Conservation (phyloP, 2,329 filamentous ascomycete genomes). For the Colletotrichum caudatum region DNA sequence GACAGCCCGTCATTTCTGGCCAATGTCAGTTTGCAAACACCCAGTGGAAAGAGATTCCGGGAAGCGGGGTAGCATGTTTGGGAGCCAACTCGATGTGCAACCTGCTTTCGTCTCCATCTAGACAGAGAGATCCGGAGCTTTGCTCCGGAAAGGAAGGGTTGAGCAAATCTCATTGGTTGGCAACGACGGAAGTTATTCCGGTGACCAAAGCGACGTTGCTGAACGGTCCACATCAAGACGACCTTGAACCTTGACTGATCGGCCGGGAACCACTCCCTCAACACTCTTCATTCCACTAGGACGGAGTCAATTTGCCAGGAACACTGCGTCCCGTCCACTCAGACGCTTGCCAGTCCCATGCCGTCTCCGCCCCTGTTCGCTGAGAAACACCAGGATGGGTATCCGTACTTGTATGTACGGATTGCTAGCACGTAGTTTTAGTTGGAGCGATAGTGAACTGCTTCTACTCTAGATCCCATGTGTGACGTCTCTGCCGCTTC, state of each 20-base stretch:
- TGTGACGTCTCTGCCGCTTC: not conserved
- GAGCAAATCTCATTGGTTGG: not conserved
- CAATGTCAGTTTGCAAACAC: not conserved
- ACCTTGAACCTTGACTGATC: not conserved
- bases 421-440: no score
- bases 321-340: constrained; percentile 3
- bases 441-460: no score
- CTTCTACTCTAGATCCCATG: not conserved
- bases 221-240: not conserved
- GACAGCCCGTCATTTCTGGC: no score
- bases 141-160: not conserved
- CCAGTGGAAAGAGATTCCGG: not conserved
- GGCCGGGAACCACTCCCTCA: constrained; percentile 11
- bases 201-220: not conserved
- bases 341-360: constrained; percentile 2
- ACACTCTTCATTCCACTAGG: not conserved
- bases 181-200: not conserved
- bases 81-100: not conserved
- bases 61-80: not conserved
- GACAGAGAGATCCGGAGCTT: constrained; percentile 21
- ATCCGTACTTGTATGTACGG: no score
- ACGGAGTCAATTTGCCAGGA: not conserved
- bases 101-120: constrained; percentile 34
- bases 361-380: not conserved
- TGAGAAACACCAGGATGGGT: no score